These are phyloP conservation scores for Calonectria crousiana DNA, from an alignment of 2,329 filamentous ascomycete species.

Conservation along the genomic window DNA sequence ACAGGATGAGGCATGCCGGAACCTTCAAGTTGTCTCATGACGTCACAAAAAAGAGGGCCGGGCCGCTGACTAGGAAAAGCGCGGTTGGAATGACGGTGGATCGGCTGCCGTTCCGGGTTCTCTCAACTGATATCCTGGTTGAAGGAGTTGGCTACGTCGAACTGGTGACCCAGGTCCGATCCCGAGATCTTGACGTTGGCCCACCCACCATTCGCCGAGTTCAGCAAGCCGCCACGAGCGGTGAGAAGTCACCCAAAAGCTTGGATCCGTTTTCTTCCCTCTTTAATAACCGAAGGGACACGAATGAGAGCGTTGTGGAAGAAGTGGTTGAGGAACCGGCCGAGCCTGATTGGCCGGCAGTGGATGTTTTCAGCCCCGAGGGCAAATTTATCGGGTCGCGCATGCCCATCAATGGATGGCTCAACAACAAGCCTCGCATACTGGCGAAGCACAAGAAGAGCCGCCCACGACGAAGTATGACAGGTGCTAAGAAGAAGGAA, in stretches of 20 bases:
- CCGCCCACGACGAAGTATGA: slow-evolving; percentile 79
- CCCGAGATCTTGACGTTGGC: slow-evolving; percentile 53
- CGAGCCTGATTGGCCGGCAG: slow-evolving; percentile 70
- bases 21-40: slow-evolving; percentile 82
- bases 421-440: slow-evolving; percentile 69
- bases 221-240: neutral
- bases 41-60: slow-evolving; percentile 83
- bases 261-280: slow-evolving; percentile 44
- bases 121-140: slow-evolving; percentile 86
- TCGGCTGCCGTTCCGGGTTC: slow-evolving; percentile 81
- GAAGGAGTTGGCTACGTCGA: slow-evolving; percentile 97
- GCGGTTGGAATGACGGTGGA: slow-evolving; percentile 75
- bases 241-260: neutral
- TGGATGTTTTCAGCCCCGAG: slow-evolving; percentile 88
- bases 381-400: slow-evolving; percentile 82
- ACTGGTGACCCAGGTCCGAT: slow-evolving; percentile 83
- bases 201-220: slow-evolving; percentile 16
- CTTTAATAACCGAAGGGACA: slow-evolving; percentile 42
- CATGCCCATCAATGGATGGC: slow-evolving; percentile 78
- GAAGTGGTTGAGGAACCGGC: slow-evolving; percentile 26
- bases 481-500: slow-evolving; percentile 62
- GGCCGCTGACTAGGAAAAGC: slow-evolving; percentile 74
- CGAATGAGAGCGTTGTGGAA: slow-evolving; percentile 5
- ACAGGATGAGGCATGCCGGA: slow-evolving; percentile 77
- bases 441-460: slow-evolving; percentile 60